Evolutionary conservation across 2,329 filamentous ascomycete species (phyloP), one percentile per base, ranked within the genome.

Genomic region (Diaporthe caulivora): DNA sequence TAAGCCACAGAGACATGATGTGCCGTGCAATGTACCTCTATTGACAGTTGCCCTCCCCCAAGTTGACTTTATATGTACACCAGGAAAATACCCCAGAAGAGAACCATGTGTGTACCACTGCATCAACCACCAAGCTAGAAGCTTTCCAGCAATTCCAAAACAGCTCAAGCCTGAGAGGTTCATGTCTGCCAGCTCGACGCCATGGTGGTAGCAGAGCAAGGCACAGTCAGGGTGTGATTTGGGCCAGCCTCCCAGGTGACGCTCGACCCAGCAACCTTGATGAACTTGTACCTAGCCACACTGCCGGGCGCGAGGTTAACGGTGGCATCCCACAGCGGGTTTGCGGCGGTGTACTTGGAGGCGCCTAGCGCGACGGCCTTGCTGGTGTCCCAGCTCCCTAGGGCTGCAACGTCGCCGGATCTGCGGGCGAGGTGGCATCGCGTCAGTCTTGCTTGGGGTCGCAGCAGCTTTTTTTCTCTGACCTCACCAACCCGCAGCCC

Each of bases 201-300:
- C 4, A 75, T 60, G 49, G 74, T 75, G 26, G 72, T 70, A 31
- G 74, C 68, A 40, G 68, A 51, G 54, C 74, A 75, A 2, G 80
- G 78, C 26, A 82, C 79, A 10, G 80, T 79, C 68, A 79, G 78
- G 2, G 75, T 74, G 15, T 78, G 79, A 73, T 82, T 81, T 2
- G 80, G 80, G 55, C 88, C 88, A 62, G 82, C 83, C 79, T 92
- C 89, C 89, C 89, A 91, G 0, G 82, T 84, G 10, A 89, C 81
- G 1, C 78, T 80, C 73, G 84, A 83, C 18, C 78, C 80, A 60
- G 82, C 82, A 51, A 88, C 84, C 76, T 85, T 85, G 75, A 91
- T 84, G 78, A 87, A 92, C 78, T 91, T 90, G 77, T 90, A 91
- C 78, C 86, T 76, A 47, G 91, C 81, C 1, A 78, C 81, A 0